These are phyloP conservation scores for Nepenthes mirabilis DNA, from an alignment of 148 eudicot genomes.

Conservation along the genomic window DNA sequence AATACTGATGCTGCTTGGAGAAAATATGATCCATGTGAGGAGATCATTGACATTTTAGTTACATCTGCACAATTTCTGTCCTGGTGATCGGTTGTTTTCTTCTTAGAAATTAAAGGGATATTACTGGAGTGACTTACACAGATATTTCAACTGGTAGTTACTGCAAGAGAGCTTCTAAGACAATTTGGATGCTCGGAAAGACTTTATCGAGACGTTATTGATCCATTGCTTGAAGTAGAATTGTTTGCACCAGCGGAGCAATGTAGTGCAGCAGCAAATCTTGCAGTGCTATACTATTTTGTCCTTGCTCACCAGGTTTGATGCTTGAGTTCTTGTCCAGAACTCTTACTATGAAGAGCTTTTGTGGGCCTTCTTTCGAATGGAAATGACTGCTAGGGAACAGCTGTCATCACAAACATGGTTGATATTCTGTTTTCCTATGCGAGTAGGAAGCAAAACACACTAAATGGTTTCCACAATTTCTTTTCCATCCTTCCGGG, in stretches of 20 bases:
- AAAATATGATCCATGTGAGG: slow-evolving; percentile 61
- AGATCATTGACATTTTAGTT: neutral
- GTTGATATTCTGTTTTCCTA: no score
- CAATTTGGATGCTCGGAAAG: slow-evolving; percentile 66
- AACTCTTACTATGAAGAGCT: no score
- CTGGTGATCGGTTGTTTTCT: neutral
- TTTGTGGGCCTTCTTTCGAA: neutral
- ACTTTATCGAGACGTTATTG: slow-evolving; percentile 35
- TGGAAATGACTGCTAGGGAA: no score
- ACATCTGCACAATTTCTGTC: neutral
- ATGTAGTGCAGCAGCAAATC: slow-evolving; percentile 72
- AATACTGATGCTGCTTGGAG: slow-evolving; percentile 62
- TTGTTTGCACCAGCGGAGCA: slow-evolving; percentile 76
- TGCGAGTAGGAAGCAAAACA: no score
- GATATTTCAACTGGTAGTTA: slow-evolving; percentile 35
- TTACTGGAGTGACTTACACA: slow-evolving; percentile 4
- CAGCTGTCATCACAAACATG: no score
- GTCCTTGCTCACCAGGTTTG: slow-evolving; percentile 64
- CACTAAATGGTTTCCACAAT: no score
- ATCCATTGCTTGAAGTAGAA: slow-evolving; percentile 58
- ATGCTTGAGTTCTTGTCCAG: neutral
- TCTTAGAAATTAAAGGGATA: neutral
- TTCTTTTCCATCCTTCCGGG: no score
- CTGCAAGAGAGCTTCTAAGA: slow-evolving; percentile 73
- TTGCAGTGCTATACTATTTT: slow-evolving; percentile 51